phyloP scores from a whole-genome alignment of 129 eudicot genomes.

The Cynara cardunculus region DNA sequence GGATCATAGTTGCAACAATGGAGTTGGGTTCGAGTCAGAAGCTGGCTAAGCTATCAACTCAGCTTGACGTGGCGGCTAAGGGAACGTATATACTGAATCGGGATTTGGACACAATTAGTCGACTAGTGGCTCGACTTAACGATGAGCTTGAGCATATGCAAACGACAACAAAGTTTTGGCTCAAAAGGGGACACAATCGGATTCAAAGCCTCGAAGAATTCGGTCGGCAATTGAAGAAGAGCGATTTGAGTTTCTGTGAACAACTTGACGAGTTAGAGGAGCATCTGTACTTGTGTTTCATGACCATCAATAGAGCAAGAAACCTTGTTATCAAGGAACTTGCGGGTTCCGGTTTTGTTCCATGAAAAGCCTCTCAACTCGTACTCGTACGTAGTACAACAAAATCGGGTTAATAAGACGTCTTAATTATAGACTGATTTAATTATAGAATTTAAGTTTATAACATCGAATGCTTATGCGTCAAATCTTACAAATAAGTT shows the following conservation, averaged over 20 bases:
- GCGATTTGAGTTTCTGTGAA: conserved; percentile 52
- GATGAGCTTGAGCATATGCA: conserved; percentile 71
- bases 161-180: conserved; percentile 45
- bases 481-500: background rate
- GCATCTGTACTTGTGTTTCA: conserved; percentile 75
- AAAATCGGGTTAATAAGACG: background rate
- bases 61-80: conserved; percentile 77
- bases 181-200: conserved; percentile 49
- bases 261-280: conserved; percentile 89
- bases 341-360: conserved; percentile 9
- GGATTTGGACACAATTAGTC: conserved; percentile 79
- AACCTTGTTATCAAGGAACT: conserved; percentile 66
- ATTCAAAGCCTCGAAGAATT: conserved; percentile 58
- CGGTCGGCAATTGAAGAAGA: conserved; percentile 54
- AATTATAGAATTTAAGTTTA: background rate
- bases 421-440: background rate
- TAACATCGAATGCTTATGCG: background rate
- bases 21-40: conserved; percentile 32
- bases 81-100: conserved; percentile 67
- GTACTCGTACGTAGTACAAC: no score
- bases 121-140: conserved; percentile 63
- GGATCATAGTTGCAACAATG: conserved; percentile 46
- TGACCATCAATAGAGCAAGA: conserved; percentile 82
- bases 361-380: background rate
- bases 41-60: conserved; percentile 47